Evolutionary conservation across 2,329 filamentous ascomycete genomes (phyloP).

Genomic region (Blastomyces percursus): DNA sequence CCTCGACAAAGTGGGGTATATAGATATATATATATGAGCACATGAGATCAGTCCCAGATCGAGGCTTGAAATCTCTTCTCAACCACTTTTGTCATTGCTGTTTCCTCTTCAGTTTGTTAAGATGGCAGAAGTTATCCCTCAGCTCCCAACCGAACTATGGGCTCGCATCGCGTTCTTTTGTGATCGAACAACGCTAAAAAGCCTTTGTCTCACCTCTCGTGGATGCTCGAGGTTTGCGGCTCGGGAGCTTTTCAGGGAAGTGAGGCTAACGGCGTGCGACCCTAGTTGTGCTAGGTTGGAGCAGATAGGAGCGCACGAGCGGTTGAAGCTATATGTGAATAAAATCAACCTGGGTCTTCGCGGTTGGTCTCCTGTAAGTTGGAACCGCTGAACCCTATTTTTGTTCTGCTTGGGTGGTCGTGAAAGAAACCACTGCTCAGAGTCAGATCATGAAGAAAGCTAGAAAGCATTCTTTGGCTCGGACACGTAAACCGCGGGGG

Average conservation of each 20-base stretch:
- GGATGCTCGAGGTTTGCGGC: background rate
- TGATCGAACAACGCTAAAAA: background rate
- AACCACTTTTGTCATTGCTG: background rate
- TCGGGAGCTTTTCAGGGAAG: background rate
- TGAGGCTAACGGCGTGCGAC: background rate
- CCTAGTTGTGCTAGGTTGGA: background rate
- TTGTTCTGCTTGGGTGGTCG: background rate
- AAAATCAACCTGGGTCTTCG: constrained; percentile 1
- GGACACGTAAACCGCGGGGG: background rate
- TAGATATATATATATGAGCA: background rate
- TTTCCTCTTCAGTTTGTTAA: background rate
- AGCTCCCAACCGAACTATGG: constrained; percentile 1
- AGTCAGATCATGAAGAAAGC: background rate
- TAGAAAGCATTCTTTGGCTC: background rate
- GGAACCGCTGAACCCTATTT: background rate
- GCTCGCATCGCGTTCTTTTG: background rate
- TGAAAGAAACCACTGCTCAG: background rate
- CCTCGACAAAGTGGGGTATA: background rate
- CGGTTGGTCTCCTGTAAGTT: background rate
- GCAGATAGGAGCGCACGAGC: background rate
- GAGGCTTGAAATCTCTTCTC: background rate
- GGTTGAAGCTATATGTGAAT: background rate
- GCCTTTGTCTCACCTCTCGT: background rate
- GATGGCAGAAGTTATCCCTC: background rate
- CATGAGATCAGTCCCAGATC: background rate